Conservation (phyloP, 306 rosid genomes). For the Citrullus amarus region DNA sequence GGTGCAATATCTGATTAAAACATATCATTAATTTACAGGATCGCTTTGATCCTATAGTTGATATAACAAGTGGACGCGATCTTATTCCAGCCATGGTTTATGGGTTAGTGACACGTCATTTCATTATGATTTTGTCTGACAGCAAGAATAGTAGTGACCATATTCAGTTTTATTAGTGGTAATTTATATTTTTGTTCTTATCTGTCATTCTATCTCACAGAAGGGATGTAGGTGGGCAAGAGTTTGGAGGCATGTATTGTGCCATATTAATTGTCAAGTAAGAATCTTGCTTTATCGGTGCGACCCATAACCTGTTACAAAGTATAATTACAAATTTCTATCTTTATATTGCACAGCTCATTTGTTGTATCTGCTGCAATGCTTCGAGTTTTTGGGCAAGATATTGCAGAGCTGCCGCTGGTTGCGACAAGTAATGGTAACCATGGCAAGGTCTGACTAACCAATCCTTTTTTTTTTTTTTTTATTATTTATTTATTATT, state of each 20-base stretch:
- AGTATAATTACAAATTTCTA: slow-evolving; percentile 13
- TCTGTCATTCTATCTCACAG: slow-evolving; percentile 28
- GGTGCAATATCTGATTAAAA: neutral
- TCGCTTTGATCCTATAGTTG: slow-evolving; percentile 90
- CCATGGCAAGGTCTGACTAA: slow-evolving; percentile 70
- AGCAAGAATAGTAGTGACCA: slow-evolving; percentile 4
- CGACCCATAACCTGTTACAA: neutral
- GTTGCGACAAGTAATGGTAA: slow-evolving; percentile 70
- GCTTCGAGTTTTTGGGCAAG: slow-evolving; percentile 69
- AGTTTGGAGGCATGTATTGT: slow-evolving; percentile 86
- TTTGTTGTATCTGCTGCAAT: slow-evolving; percentile 85
- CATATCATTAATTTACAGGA: slow-evolving; percentile 37
- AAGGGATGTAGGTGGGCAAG: slow-evolving; percentile 72
- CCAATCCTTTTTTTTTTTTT: neutral
- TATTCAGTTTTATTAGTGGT: neutral
- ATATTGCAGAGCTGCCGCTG: slow-evolving; percentile 85
- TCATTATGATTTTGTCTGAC: neutral
- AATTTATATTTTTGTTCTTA: neutral
- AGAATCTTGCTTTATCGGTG: slow-evolving; percentile 17
- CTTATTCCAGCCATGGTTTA: slow-evolving; percentile 97
- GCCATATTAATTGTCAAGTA: slow-evolving; percentile 87
- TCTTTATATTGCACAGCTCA: slow-evolving; percentile 59
- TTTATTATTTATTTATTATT: no score
- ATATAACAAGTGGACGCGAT: slow-evolving; percentile 68
- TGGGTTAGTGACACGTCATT: slow-evolving; percentile 40